phyloP scores from a whole-genome alignment of 305 asterid genomes.

The Fraxinus albicans region DNA sequence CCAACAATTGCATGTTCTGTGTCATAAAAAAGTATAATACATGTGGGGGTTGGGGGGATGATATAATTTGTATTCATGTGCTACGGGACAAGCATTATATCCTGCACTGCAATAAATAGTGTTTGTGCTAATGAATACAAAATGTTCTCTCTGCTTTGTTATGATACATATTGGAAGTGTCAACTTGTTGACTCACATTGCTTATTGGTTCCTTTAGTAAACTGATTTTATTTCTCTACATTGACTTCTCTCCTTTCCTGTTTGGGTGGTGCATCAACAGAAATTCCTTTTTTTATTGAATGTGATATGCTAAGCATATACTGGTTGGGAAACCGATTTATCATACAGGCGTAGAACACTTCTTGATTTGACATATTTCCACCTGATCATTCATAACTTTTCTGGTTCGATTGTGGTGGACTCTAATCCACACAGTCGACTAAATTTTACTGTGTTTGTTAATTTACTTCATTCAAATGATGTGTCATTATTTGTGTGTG shows the following conservation, averaged over 20 bases:
- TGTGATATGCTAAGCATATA: not conserved
- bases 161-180: not conserved
- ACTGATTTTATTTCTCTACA: not conserved
- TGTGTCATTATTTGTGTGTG: conserved; percentile 17
- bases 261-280: not conserved
- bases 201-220: not conserved
- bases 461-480: not conserved
- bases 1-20: not conserved
- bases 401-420: not conserved
- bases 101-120: not conserved
- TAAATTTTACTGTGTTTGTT: not conserved
- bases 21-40: not conserved
- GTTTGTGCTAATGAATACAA: not conserved
- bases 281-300: not conserved
- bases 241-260: not conserved
- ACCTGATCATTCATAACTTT: not conserved
- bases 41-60: not conserved
- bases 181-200: not conserved
- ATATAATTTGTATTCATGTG: not conserved
- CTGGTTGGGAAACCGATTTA: not conserved
- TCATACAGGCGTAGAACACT: not conserved
- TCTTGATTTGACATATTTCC: not conserved
- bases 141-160: not conserved
- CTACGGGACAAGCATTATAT: not conserved
- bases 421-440: not conserved